Conservation (phyloP, 768 basidiomycete species). For the Trichaptum fuscoviolaceum region DNA sequence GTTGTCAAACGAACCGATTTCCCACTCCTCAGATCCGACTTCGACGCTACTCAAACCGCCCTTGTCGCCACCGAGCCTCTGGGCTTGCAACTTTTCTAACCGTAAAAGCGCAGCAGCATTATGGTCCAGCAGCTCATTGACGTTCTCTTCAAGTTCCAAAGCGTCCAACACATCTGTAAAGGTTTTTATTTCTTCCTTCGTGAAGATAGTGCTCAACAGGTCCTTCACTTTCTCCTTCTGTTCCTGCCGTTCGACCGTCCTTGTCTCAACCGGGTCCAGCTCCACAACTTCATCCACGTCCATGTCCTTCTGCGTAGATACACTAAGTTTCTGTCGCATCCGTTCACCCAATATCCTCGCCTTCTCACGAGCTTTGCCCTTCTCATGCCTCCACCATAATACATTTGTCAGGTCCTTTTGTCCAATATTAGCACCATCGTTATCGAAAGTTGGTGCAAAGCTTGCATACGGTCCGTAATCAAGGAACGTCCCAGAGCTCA, state of each 20-base stretch:
- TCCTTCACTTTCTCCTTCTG: constrained; percentile 26
- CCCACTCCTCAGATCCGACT: constrained; percentile 78
- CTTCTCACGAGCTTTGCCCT: constrained; percentile 22
- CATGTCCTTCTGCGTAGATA: constrained; percentile 16
- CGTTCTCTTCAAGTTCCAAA: constrained; percentile 62
- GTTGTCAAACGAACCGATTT: constrained; percentile 51
- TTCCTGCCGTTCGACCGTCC: constrained; percentile 10
- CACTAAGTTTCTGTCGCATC: constrained; percentile 22
- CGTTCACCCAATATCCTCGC: not conserved
- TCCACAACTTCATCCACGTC: constrained; percentile 13
- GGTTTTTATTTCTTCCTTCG: constrained; percentile 46
- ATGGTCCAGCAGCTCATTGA: constrained; percentile 61
- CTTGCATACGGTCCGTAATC: constrained; percentile 73
- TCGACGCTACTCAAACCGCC: constrained; percentile 42
- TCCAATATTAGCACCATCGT: constrained; percentile 70
- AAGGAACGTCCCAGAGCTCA: constrained; percentile 64
- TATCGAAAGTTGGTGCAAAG: constrained; percentile 77
- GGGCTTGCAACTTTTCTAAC: constrained; percentile 60
- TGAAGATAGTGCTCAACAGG: constrained; percentile 32
- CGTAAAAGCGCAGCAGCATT: constrained; percentile 60
- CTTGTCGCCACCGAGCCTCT: constrained; percentile 44
- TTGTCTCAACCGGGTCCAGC: not conserved
- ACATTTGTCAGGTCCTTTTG: constrained; percentile 54
- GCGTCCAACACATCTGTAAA: constrained; percentile 58
- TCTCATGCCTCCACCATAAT: constrained; percentile 35